Conservation (phyloP, 805 yeast species). For the Aciculoconidium aculeatum region DNA sequence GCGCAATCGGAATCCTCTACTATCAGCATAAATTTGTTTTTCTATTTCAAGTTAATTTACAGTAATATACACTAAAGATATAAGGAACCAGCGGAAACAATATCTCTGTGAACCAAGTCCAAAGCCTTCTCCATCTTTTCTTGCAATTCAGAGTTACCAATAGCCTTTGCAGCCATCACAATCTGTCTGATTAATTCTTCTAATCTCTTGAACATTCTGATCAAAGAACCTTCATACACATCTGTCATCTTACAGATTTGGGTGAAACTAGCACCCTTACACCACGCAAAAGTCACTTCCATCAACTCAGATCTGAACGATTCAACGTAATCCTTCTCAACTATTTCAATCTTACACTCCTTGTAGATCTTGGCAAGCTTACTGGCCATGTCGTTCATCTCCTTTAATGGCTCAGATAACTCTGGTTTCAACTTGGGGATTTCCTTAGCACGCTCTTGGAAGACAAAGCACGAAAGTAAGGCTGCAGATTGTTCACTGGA, state of each 20-base stretch:
- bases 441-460: constrained; percentile 92
- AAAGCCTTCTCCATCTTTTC: constrained; percentile 83
- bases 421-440: constrained; percentile 82
- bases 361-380: constrained; percentile 84
- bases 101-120: constrained; percentile 87
- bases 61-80: constrained; percentile 57
- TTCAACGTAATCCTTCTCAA: constrained; percentile 89
- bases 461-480: constrained; percentile 86
- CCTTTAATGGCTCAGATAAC: constrained; percentile 85
- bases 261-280: constrained; percentile 91
- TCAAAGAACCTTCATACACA: constrained; percentile 94
- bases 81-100: constrained; percentile 93
- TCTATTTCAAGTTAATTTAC: too few relatives aligned
- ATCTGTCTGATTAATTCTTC: constrained; percentile 91
- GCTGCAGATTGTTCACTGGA: constrained; percentile 91
- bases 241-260: constrained; percentile 99
- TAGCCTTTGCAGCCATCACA: constrained; percentile 86
- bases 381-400: constrained; percentile 84
- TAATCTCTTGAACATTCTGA: constrained; percentile 88
- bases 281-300: constrained; percentile 98
- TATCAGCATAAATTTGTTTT: too few relatives aligned
- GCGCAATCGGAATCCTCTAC: too few relatives aligned
- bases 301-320: constrained; percentile 87
- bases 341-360: constrained; percentile 85
- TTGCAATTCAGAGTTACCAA: constrained; percentile 83